A percentile compares a stretch with the other conserved stretches of the same genome.
Conservation (phyloP, 2,329 filamentous ascomycete genomes). For the Diaporthe ampelina region DNA sequence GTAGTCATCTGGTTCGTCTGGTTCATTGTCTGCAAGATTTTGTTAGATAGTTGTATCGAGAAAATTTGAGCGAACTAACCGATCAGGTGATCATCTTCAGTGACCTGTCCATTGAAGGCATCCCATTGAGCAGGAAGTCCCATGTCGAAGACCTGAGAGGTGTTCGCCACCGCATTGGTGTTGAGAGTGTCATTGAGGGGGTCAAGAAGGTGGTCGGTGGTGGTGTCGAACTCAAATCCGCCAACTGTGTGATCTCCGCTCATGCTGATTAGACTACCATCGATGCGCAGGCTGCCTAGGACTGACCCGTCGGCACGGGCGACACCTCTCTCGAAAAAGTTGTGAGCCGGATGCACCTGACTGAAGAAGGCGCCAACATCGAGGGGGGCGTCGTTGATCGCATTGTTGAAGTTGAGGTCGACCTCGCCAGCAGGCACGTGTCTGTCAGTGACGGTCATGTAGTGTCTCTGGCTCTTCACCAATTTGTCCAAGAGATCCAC, state of each 20-base stretch:
- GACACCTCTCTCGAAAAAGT: constrained; percentile 12
- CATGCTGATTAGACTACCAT: background rate
- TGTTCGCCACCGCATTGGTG: background rate
- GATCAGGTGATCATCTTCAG: background rate
- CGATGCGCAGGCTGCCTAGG: constrained; percentile 4
- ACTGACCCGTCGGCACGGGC: background rate
- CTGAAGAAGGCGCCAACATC: background rate
- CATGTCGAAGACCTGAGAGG: constrained; percentile 5
- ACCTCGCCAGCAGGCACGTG: background rate
- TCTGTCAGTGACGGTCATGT: constrained; percentile 16
- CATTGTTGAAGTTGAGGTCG: background rate
- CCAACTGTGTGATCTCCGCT: background rate
- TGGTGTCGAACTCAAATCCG: constrained; percentile 19
- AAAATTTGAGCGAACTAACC: background rate
- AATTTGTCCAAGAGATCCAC: constrained; percentile 10
- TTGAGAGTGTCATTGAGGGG: constrained; percentile 1
- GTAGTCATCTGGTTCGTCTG: background rate
- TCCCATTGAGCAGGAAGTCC: constrained; percentile 20
- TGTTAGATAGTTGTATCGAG: constrained; percentile 3
- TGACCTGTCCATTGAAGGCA: constrained; percentile 22
- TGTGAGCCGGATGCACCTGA: background rate
- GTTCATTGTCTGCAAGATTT: background rate
- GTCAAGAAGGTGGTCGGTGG: constrained; percentile 18
- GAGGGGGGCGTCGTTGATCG: constrained; percentile 10
- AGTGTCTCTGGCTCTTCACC: constrained; percentile 7